phyloP scores from a whole-genome alignment of 441 rosid species.

The Mallotus japonicus region DNA sequence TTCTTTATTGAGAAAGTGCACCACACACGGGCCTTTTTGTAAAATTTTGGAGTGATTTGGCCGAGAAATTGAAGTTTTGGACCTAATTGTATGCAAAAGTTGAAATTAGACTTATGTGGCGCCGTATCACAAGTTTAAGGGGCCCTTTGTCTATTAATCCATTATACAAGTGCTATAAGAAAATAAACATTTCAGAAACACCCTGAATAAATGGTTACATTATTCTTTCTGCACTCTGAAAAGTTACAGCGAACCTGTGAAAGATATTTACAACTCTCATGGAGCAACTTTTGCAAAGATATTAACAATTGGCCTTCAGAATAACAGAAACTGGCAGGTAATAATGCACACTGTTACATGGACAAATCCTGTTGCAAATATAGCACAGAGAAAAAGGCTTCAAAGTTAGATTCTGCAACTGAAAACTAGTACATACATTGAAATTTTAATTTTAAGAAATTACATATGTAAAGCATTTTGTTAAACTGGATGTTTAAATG shows the following conservation, averaged over 20 bases:
- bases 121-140: no score
- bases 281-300: conserved; percentile 4
- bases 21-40: no score
- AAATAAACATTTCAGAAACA: conserved; percentile 6
- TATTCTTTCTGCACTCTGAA: conserved; percentile 3
- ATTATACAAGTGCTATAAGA: neutral
- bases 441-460: neutral
- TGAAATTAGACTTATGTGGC: no score
- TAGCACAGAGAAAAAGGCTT: neutral
- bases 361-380: conserved; percentile 4
- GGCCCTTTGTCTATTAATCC: no score
- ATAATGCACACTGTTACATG: neutral
- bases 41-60: no score
- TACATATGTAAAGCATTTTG: neutral
- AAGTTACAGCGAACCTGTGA: neutral
- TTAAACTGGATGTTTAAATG: conserved; percentile 4
- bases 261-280: conserved; percentile 3
- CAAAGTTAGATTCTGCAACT: conserved; percentile 1
- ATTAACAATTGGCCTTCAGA: conserved; percentile 8
- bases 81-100: no score
- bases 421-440: neutral
- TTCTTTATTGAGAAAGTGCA: no score
- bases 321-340: conserved; percentile 4
- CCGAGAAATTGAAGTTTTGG: no score
- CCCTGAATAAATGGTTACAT: neutral